Conservation (phyloP, 192 early-diverging fungal species). For the Funneliformis mosseae region DNA sequence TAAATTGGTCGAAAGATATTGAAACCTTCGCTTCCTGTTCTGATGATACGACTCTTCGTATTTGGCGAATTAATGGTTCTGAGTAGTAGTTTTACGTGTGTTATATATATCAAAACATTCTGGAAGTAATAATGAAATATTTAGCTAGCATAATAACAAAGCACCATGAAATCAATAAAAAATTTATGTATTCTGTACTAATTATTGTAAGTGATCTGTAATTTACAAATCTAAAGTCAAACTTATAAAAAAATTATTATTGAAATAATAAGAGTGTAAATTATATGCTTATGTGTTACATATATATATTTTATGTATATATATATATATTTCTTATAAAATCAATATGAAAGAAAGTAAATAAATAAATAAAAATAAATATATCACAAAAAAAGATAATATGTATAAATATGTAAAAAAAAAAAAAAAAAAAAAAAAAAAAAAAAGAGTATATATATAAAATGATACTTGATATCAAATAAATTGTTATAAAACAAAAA, state of each 20-base stretch:
- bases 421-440: no score
- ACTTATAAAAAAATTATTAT: not conserved
- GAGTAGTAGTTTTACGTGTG: not conserved
- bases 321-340: not conserved
- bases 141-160: no score
- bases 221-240: not conserved
- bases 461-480: not conserved
- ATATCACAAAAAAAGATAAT: not conserved
- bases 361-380: not conserved
- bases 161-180: no score
- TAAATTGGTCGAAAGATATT: conserved; percentile 64
- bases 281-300: no score
- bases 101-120: not conserved
- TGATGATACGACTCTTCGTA: conserved; percentile 68
- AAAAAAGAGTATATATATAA: not conserved
- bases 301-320: not conserved
- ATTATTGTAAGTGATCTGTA: no score
- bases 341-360: not conserved
- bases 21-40: conserved; percentile 70
- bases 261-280: not conserved
- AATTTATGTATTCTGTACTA: not conserved
- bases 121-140: not conserved
- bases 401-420: not conserved
- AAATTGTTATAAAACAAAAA: not conserved
- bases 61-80: conserved; percentile 61